Evolutionary conservation across 441 rosid genomes (phyloP), one percentile per base, ranked within the genome.

Genomic region (Gossypium aridum): DNA sequence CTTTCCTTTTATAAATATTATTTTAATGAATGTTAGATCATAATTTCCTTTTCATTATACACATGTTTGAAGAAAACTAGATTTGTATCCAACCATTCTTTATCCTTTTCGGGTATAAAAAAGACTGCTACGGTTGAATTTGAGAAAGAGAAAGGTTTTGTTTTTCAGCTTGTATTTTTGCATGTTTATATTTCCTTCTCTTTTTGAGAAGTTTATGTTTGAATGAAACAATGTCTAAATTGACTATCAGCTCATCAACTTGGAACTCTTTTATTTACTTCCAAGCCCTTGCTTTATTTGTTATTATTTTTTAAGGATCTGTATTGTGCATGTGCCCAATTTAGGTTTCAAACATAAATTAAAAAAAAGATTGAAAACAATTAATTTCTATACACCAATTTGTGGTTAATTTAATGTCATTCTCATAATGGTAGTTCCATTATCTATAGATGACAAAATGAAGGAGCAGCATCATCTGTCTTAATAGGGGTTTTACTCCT

Each of bases 221-320:
- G 25, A 60, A 72, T 23, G 47, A 43, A 34, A 51, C 7, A 63
- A 14, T 64, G 81, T 82, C 83, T 51, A 80, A 77, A 47, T 77
- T 75, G 79, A 80, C 72, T 17, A 80, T 70, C 85, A 4, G 85
- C 78, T 57, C 79, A 70, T 75, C 82, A 76, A 77, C 80, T 74
- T 78, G 80, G 76, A 79, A 76, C 57, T 25, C 45, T 39, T 39
- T 39, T 39, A 12, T 13, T 13, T 39, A 59, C 54, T 56, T 71
- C 25, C 34, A 13, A 3, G n/a, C 9, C 59, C 13, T 9, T 10
- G 14, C 3, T 20, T 10, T 10, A 1, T n/a, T 6, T 14, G 1
- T 53, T 53, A 4, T 53, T 53, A 1, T 5, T 37, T 45, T 39
- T 8, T 8, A 39, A 39, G 12, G 12, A 8, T 39, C 45, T 39